Conservation (phyloP, 352 stramenopile species). For the Phytophthora lateralis region DNA sequence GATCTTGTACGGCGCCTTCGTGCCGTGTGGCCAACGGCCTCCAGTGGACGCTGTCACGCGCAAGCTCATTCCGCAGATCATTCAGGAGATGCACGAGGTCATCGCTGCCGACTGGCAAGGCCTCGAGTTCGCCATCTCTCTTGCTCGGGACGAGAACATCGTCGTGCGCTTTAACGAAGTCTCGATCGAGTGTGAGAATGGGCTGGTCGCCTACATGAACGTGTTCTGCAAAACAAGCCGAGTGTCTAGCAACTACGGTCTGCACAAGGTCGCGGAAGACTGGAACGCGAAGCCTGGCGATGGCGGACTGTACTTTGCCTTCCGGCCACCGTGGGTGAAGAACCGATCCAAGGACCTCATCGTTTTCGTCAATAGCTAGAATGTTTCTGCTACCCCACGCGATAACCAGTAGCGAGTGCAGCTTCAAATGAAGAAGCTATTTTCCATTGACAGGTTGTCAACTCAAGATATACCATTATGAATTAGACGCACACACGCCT, state of each 20-base stretch:
- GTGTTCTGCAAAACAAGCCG: constrained; percentile 73
- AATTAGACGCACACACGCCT: constrained; percentile 12
- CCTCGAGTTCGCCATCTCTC: constrained; percentile 51
- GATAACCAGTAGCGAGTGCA: constrained; percentile 13
- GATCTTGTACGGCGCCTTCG: constrained; percentile 68
- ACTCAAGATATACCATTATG: constrained; percentile 17
- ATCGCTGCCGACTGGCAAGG: constrained; percentile 69
- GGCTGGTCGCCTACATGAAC: constrained; percentile 85
- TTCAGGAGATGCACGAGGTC: constrained; percentile 73
- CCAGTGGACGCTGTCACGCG: constrained; percentile 65
- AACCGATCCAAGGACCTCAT: constrained; percentile 68
- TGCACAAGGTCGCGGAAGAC: constrained; percentile 83
- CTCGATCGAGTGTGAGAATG: constrained; percentile 58
- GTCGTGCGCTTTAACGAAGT: constrained; percentile 58
- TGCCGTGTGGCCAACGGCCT: constrained; percentile 59
- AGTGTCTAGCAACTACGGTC: constrained; percentile 69
- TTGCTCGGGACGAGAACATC: constrained; percentile 68
- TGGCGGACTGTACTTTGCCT: constrained; percentile 62
- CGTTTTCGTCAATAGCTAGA: constrained; percentile 36
- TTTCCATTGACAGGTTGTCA: background rate
- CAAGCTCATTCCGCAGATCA: constrained; percentile 71
- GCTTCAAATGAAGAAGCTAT: background rate
- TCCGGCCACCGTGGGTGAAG: constrained; percentile 63
- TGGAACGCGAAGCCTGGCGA: constrained; percentile 76
- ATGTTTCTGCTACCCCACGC: constrained; percentile 8